Evolutionary conservation across 176 grass and related monocot genomes (phyloP).

Genomic region (Juncus effusus): DNA sequence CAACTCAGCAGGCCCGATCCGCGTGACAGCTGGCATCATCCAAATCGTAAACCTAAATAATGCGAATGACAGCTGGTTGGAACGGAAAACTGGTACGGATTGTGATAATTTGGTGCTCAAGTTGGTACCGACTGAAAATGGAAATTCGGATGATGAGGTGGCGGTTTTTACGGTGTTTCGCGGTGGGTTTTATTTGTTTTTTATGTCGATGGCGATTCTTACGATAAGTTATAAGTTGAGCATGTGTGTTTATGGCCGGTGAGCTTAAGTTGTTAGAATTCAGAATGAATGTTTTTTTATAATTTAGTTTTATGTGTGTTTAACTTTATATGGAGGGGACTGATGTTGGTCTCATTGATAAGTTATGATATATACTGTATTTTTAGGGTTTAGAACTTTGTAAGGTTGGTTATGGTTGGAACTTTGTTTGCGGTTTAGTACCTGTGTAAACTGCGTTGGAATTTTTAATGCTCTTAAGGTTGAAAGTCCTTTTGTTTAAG

Average conservation of each 20-base stretch:
- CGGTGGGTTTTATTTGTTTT: conserved; percentile 61
- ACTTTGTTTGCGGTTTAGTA: conserved; percentile 12
- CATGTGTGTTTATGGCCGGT: conserved; percentile 58
- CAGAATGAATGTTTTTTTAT: conserved; percentile 3
- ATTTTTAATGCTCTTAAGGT: no score
- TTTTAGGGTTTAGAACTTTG: conserved; percentile 25
- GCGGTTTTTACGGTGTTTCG: conserved; percentile 37
- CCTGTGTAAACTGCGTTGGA: no score
- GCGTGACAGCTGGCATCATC: conserved; percentile 56
- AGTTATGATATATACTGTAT: background rate
- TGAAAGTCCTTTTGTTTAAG: no score
- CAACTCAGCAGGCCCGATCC: conserved; percentile 44
- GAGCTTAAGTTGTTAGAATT: conserved; percentile 23
- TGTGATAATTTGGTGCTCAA: conserved; percentile 32
- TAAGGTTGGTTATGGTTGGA: background rate
- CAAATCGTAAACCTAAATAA: conserved; percentile 26
- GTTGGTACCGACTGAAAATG: conserved; percentile 7
- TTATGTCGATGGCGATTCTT: conserved; percentile 60
- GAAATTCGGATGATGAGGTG: conserved; percentile 33
- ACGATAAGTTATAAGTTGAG: conserved; percentile 71
- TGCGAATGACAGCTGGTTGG: conserved; percentile 33
- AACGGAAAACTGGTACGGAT: conserved; percentile 18
- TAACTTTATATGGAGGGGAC: background rate
- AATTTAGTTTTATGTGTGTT: background rate
- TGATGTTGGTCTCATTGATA: background rate